Base-by-base conservation (phyloP, 2,329 filamentous ascomycete species). In the Biscogniauxia mediterranea region DNA sequence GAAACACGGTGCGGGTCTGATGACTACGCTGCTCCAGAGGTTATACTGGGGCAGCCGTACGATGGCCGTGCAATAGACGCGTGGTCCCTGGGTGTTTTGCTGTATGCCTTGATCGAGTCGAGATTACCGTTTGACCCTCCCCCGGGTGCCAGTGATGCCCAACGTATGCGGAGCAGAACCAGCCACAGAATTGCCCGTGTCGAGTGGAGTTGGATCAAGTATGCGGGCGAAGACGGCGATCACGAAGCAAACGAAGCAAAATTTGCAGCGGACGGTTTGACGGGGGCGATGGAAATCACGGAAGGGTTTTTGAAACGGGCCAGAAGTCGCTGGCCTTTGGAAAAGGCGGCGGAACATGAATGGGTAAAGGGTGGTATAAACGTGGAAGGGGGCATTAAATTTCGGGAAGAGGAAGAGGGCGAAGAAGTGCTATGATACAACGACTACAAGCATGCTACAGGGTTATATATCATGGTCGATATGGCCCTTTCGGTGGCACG, bases 21-120 rank as follows among this genome's bases (percentile, higher is more conserved):
- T 77, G 95, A 99, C 77, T 99, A 99, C 73, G 94, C 94, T 1
- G 94, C 95, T 0, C 95, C 95, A 0, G 95, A 99, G 75, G 93
- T 99, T 53, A 89, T 99, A 58, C 92, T 99, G 82, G 94, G 94
- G 23, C 92, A 97, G 72, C 87, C 92, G 7, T 99, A 99, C 73
- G 93, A 98, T 73, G 95, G 95, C 32, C 91, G 92, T 46, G 86
- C 89, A 1, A 97, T 91, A 0, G 95, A 99, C 73, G 93, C 92
- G 9, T 99, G 95, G 95, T 96, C 94, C 0, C 82, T 98, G 0
- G 95, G 95, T 56, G 95, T 99, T 1, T 80, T 98, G 2, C 83
- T 98, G 0, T 99, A 98, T 73, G 93, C 95, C 1, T 85, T 98
- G 3, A 89, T 98, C 75, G 95, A 99, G 77, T 90, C 90, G n/a